These are phyloP conservation scores for Lepraria neglecta DNA, from an alignment of 495 filamentous ascomycete genomes.

Conservation along the genomic window DNA sequence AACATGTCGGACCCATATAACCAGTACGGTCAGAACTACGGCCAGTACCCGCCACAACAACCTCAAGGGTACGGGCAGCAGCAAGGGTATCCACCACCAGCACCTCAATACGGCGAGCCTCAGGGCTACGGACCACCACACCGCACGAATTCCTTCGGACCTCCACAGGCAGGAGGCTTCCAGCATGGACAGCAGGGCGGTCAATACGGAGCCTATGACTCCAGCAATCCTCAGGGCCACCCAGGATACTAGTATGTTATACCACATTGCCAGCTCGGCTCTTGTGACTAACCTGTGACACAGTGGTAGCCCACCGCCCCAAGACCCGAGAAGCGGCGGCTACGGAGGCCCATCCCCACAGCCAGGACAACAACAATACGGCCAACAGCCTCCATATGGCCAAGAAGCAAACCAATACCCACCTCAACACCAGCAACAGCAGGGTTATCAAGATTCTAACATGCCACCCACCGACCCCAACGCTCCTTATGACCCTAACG, in stretches of 20 bases:
- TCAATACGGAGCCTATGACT: constrained; percentile 32
- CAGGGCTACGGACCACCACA: constrained; percentile 38
- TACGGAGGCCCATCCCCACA: constrained; percentile 14
- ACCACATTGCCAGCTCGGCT: background rate
- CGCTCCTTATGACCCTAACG: constrained; percentile 27
- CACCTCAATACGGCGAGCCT: constrained; percentile 37
- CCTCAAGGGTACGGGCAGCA: constrained; percentile 28
- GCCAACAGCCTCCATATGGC: constrained; percentile 24
- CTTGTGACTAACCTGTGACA: constrained; percentile 5
- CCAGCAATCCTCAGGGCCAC: constrained; percentile 32
- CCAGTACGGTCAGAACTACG: constrained; percentile 13
- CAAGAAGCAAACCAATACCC: constrained; percentile 16
- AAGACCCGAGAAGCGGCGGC: constrained; percentile 20
- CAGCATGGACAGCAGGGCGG: constrained; percentile 38
- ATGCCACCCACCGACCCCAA: constrained; percentile 17
- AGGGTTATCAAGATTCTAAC: constrained; percentile 17
- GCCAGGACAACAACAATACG: constrained; percentile 24
- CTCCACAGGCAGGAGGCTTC: constrained; percentile 44
- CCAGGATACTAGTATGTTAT: constrained; percentile 37
- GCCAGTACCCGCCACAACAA: constrained; percentile 27
- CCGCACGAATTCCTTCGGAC: constrained; percentile 38
- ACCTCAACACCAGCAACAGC: constrained; percentile 23
- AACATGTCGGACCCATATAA: constrained; percentile 49
- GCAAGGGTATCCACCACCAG: constrained; percentile 29
- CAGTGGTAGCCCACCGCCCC: constrained; percentile 24